Base-by-base conservation (phyloP, 1,139 yeast species). In the Pichia sp. region DNA sequence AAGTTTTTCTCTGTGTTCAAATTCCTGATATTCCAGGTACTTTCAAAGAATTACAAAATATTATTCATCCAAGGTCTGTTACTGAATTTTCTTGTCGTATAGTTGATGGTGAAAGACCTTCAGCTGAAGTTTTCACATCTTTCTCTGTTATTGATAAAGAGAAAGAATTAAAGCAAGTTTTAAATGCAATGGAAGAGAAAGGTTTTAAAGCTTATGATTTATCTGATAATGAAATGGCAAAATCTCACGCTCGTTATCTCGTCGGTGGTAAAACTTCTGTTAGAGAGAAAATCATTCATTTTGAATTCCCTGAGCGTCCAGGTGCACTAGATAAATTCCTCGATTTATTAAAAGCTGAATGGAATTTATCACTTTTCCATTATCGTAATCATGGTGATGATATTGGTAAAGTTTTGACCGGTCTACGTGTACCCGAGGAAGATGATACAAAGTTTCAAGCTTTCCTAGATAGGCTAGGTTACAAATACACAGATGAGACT, bases 341-440 rank as follows among this genome's bases (percentile, higher is more conserved):
- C 54, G 73, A 72, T 35, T 73, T 82, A 15, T 65, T 91, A 56
- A 77, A 81, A 55, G 71, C 74, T 28, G 78, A 80, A 44, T 91
- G 97, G 97, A 91, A 89, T 59, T 77, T 93, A 46, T 83, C 96
- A 4, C 67, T 91, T 53, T 91, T 91, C 77, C 96, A 91, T 62
- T 91, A 91, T 64, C 79, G 99, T 70, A 89, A 91, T 64, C 94
- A 88, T 54, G 99, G 99, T 25, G 83, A 91, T 42, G 98, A 91
- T 60, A 75, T 91, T 37, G 97, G 95, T 34, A 86, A 86, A 61
- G 85, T 91, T 1, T 69, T 91, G 50, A 91, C 95, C 41, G 99
- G 95, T 25, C 74, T 93, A 46, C 79, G 79, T 34, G 86, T 89
- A 23, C 96, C 97, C 4, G 74, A 76, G 34, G 72, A 71, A 28